Base-by-base conservation (phyloP, 371 early-diverging fungal species). In the Parasitella parasitica region DNA sequence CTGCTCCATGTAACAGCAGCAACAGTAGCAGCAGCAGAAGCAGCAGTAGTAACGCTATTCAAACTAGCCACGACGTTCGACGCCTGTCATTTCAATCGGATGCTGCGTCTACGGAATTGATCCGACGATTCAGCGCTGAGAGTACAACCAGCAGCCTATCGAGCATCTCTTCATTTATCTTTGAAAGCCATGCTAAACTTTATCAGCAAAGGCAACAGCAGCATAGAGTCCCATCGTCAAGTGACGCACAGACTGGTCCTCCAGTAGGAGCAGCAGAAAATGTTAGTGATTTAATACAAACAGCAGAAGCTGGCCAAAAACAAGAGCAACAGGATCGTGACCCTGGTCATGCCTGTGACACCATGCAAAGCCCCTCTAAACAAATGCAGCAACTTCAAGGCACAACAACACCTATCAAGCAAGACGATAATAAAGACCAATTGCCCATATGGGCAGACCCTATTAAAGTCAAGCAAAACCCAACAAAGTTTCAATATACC, bases 371-470 rank as follows among this genome's bases (percentile, higher is more conserved):
- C 57, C 57, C 43, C 57, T 43, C 39, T 57, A 32, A 30, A 20
- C 11, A 30, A 57, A 37, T 37, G 55, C 55, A 37, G 30, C 50
- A 50, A 28, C n/a, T 26, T 50, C 50, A 46, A 46, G 46, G 46
- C 46, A 46, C 46, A 46, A 24, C n/a, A n/a, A n/a, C n/a, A n/a
- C n/a, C 13, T 37, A 54, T 36, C n/a, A 54, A 54, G 8, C 22
- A 36, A 54, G 18, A 35, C 13, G n/a, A 36, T 16, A n/a, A 37
- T 4, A 30, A 55, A 28, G 16, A 26, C 28, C n/a, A 51, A 13
- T 20, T 66, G 15, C 77, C 80, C n/a, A 49, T 72, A 4, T 76
- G 77, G 77, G 77, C 73, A 8, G 80, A 79, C 54, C 69, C 71
- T 20, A 63, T 58, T 18, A 66, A 65, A 41, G 63, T 75, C 15